Percentiles rank a stretch among this genome's conserved stretches.
Evolutionary conservation across 2,329 filamentous ascomycete species (phyloP).

Genomic region (Nakataea oryzae): DNA sequence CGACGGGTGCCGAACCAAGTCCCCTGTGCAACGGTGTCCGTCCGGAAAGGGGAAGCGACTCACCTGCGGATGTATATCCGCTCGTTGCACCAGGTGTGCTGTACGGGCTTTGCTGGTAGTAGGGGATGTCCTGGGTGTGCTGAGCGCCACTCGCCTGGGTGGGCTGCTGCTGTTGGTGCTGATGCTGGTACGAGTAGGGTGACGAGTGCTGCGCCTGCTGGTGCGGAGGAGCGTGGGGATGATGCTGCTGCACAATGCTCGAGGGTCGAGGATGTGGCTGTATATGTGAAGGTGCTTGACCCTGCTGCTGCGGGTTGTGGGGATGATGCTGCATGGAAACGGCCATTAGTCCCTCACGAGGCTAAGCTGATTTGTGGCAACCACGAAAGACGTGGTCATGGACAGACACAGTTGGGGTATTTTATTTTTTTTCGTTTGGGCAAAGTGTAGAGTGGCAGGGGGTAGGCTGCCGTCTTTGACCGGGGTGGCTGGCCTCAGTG

Average conservation of each 20-base stretch:
- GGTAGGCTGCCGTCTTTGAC: conserved; percentile 18
- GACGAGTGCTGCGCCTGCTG: conserved; percentile 52
- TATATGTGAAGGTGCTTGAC: conserved; percentile 55
- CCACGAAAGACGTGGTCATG: conserved; percentile 12
- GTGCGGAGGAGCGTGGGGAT: conserved; percentile 50
- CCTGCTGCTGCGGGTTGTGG: conserved; percentile 62
- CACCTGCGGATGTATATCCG: conserved; percentile 81
- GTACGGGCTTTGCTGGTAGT: conserved; percentile 75
- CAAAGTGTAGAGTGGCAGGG: conserved; percentile 8
- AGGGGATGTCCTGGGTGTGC: conserved; percentile 58
- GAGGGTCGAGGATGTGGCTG: conserved; percentile 62
- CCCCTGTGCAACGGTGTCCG: neutral
- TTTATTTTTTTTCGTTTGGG: conserved; percentile 36
- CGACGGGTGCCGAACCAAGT: neutral
- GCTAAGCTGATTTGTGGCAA: conserved; percentile 3
- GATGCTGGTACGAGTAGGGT: conserved; percentile 60
- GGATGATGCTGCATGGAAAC: conserved; percentile 64
- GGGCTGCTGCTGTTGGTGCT: conserved; percentile 48
- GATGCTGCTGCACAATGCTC: conserved; percentile 64
- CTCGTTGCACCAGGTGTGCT: conserved; percentile 71
- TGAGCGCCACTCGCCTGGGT: conserved; percentile 52
- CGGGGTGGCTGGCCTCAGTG: conserved; percentile 39
- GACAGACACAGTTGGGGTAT: conserved; percentile 32
- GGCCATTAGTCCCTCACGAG: conserved; percentile 38
- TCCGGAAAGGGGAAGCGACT: conserved; percentile 23